Base-by-base conservation (phyloP, 768 basidiomycete species). In the Filobasidium floriforme region DNA sequence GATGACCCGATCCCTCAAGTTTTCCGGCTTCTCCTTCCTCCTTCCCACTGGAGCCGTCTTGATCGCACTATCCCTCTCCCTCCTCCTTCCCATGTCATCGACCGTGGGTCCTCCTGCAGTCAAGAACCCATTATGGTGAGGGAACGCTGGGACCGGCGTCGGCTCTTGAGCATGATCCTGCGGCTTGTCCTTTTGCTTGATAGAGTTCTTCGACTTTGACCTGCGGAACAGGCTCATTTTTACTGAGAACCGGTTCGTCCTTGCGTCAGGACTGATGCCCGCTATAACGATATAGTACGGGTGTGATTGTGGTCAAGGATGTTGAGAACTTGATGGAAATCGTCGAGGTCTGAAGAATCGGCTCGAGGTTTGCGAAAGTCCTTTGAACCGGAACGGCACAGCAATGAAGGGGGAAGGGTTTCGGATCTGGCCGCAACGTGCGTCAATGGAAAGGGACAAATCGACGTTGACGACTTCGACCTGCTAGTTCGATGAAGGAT, bases 1-100 rank as follows among this genome's bases (percentile, higher is more conserved):
- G 19, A 41, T 44, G 64, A 24, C 66, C 61, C 44, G 63, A 66
- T 37, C 64, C 68, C 22, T 66, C 61, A 61, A 40, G 7, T 29
- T n/a, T 26, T 32, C 40, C 51, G 43, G 37, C 29, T 41, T 41
- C 11, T 49, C 41, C 26, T 29, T 41, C 43, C 40, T 62, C 41
- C n/a, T n/a, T 6, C 22, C 18, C 46, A 57, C 22, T 4, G 54
- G 54, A 22, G 24, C 54, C 54, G 54, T 24, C 19, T 14, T 19
- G 24, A 15, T 26, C 15, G 12, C 18, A 26, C 24, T 24, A 57
- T 15, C 54, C 24, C 54, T 24, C 22, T 57, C 54, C 18, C 54
- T 24, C 54, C 12, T 22, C 15, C 26, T 22, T 14, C 54, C 54
- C 29, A 24, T 22, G 22, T 24, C 54, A 24, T 57, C 54, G 15